A percentile compares a stretch with the other conserved stretches of the same genome.
These are phyloP conservation scores for Debaryomyces coudertii DNA, from an alignment of 1,139 yeast species.

Conservation along the genomic window DNA sequence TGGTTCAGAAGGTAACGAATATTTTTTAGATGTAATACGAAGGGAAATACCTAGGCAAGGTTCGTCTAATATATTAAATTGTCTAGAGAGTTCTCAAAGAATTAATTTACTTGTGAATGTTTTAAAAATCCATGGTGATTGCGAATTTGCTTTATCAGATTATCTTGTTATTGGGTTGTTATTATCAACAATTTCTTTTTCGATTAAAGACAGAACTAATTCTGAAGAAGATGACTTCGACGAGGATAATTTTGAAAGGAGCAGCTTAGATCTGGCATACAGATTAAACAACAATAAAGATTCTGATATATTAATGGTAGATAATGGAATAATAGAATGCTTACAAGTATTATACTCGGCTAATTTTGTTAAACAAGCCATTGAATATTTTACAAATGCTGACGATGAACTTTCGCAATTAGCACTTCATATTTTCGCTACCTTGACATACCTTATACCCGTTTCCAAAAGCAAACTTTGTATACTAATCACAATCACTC, in stretches of 20 bases:
- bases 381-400: slow-evolving; percentile 21
- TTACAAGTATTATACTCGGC: slow-evolving; percentile 27
- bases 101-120: slow-evolving; percentile 24
- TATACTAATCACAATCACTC: slow-evolving; percentile 40
- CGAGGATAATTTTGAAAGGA: slow-evolving; percentile 10
- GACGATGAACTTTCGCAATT: slow-evolving; percentile 15
- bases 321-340: slow-evolving; percentile 9
- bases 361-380: slow-evolving; percentile 27
- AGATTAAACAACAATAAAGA: neutral
- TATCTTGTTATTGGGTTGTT: slow-evolving; percentile 26
- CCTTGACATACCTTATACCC: slow-evolving; percentile 36
- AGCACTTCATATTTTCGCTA: slow-evolving; percentile 28
- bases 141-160: slow-evolving; percentile 22
- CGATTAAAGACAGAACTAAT: slow-evolving; percentile 19
- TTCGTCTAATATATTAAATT: neutral
- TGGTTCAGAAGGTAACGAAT: neutral
- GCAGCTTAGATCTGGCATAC: neutral
- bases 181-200: slow-evolving; percentile 26
- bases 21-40: slow-evolving; percentile 10
- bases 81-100: slow-evolving; percentile 12
- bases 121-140: slow-evolving; percentile 24
- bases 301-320: slow-evolving; percentile 12
- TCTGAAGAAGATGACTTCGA: slow-evolving; percentile 17
- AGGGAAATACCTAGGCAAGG: neutral
- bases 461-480: slow-evolving; percentile 35